These are phyloP conservation scores for Eucalyptus regnans DNA, from an alignment of 345 rosid genomes.

Conservation along the genomic window DNA sequence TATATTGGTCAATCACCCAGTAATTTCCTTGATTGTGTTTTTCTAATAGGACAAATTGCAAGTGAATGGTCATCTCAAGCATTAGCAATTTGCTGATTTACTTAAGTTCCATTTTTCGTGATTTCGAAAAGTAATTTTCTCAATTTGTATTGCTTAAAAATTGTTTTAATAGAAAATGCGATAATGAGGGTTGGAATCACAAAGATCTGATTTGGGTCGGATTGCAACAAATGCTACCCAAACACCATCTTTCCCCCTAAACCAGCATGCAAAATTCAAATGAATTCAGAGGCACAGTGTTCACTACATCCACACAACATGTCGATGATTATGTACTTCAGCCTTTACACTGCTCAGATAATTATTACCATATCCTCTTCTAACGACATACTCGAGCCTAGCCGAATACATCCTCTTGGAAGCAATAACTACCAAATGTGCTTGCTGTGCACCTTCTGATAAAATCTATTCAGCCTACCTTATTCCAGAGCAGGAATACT, in stretches of 20 bases:
- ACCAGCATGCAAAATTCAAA: neutral
- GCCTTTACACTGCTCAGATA: neutral
- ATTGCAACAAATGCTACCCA: neutral
- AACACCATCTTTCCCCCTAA: neutral
- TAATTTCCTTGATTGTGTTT: neutral
- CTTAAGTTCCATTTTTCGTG: neutral
- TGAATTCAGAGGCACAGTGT: neutral
- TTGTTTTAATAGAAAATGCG: neutral
- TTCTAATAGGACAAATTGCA: neutral
- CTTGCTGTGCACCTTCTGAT: neutral
- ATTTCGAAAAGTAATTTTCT: neutral
- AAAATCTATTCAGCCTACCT: neutral
- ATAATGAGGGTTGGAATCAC: neutral
- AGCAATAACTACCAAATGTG: neutral
- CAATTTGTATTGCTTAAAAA: neutral
- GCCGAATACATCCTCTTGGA: neutral
- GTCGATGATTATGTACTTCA: neutral
- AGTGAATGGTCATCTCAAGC: neutral
- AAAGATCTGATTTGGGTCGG: neutral
- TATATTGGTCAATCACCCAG: neutral
- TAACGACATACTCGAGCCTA: neutral
- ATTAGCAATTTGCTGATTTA: neutral
- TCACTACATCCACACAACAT: rapidly evolving
- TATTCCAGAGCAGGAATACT: neutral
- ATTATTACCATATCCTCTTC: neutral